Conservation (phyloP, 306 rosid genomes). For the Vigna unguiculata region DNA sequence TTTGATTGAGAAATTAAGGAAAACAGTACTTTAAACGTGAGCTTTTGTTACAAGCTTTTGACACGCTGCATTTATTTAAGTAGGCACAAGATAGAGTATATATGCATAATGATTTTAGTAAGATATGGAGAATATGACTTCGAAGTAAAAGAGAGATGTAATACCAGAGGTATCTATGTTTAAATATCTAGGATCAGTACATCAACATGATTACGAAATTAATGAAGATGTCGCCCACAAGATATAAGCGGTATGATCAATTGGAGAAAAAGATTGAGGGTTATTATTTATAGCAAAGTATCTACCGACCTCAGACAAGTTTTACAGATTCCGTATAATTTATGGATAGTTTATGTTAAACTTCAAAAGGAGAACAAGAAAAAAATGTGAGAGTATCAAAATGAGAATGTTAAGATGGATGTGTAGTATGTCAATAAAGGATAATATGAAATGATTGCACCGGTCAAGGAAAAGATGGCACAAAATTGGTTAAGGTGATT, state of each 20-base stretch:
- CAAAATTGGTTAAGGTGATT: background rate
- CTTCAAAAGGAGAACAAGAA: background rate
- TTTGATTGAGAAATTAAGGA: background rate
- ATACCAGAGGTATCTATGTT: background rate
- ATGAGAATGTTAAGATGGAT: background rate
- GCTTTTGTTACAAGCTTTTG: background rate
- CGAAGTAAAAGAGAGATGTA: background rate
- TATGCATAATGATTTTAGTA: background rate
- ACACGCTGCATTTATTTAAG: background rate
- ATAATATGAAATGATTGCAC: background rate
- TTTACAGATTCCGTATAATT: background rate
- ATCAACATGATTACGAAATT: background rate
- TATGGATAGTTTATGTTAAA: background rate
- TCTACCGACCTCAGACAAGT: background rate
- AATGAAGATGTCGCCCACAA: background rate
- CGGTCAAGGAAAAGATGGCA: background rate
- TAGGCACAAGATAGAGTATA: background rate
- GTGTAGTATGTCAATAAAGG: background rate
- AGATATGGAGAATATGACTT: background rate
- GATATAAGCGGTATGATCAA: background rate
- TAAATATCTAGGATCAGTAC: background rate
- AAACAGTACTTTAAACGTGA: background rate
- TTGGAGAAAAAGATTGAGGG: background rate
- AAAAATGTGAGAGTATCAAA: background rate
- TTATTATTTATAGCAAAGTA: background rate